Conservation (phyloP, 1,284 basidiomycete species). For the Athelia sp. region DNA sequence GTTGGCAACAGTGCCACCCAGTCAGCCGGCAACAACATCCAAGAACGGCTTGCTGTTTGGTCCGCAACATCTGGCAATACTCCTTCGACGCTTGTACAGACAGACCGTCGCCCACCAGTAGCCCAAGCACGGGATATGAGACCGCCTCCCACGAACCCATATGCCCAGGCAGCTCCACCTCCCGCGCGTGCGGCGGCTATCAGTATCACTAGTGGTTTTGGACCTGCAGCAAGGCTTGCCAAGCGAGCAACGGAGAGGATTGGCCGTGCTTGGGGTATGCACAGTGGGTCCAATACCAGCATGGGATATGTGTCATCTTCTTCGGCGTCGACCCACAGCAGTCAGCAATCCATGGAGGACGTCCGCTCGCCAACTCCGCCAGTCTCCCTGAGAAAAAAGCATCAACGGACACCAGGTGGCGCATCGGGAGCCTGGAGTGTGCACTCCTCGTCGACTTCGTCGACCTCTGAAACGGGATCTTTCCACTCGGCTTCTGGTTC, state of each 20-base stretch:
- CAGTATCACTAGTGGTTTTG: slow-evolving; percentile 61
- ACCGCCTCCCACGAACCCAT: slow-evolving; percentile 23
- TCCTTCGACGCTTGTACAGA: slow-evolving; percentile 2
- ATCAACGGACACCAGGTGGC: slow-evolving; percentile 50
- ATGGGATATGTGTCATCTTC: slow-evolving; percentile 24
- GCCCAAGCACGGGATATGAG: slow-evolving; percentile 18
- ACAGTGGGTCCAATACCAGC: slow-evolving; percentile 35
- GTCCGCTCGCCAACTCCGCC: slow-evolving; percentile 3
- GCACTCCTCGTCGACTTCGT: slow-evolving; percentile 42
- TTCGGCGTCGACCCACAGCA: slow-evolving; percentile 35
- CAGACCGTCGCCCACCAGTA: slow-evolving; percentile 7
- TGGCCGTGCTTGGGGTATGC: slow-evolving; percentile 56
- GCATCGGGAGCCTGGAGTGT: slow-evolving; percentile 56
- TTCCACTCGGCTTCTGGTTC: slow-evolving; percentile 39
- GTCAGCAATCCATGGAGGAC: slow-evolving; percentile 30
- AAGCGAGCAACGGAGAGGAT: slow-evolving; percentile 73
- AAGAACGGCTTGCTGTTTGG: slow-evolving; percentile 46
- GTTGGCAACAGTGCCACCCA: slow-evolving; percentile 25
- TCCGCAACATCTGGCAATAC: slow-evolving; percentile 15
- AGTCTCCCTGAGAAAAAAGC: slow-evolving; percentile 22
- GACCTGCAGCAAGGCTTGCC: slow-evolving; percentile 67
- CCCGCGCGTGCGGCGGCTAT: slow-evolving; percentile 59
- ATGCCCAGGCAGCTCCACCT: slow-evolving; percentile 19
- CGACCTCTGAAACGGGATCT: slow-evolving; percentile 51
- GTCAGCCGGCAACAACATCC: slow-evolving; percentile 37